Percentiles rank a stretch among this genome's conserved stretches.
Evolutionary conservation across 345 rosid species (phyloP).

Genomic region (Eucalyptus sideroxylon): DNA sequence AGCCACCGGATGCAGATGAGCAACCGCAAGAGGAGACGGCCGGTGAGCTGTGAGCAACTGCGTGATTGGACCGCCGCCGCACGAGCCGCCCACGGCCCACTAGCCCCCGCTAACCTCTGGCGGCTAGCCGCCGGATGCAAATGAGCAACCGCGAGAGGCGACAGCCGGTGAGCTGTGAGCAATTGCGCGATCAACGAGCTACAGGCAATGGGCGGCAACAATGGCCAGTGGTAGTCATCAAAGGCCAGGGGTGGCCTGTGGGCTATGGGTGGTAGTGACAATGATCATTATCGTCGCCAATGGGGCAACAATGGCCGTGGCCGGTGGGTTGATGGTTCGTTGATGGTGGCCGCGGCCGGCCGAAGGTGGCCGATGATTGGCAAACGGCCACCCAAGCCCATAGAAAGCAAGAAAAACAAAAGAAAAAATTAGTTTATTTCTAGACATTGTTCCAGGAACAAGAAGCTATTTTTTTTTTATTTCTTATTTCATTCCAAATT

Average conservation of each 20-base stretch:
- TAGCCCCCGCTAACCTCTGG: rapidly evolving
- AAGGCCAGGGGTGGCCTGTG: too few species aligned
- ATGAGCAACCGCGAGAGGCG: rapidly evolving
- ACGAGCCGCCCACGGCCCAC: too few species aligned
- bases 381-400: rapidly evolving
- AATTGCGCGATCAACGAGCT: too few species aligned
- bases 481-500: too few species aligned
- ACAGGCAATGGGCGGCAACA: too few species aligned
- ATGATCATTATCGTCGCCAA: rapidly evolving
- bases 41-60: too few species aligned
- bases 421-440: too few species aligned
- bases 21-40: rapidly evolving
- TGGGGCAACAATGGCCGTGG: too few species aligned
- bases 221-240: rapidly evolving
- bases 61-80: rapidly evolving
- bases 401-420: too few species aligned
- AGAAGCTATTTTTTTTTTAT: too few species aligned
- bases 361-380: rapidly evolving
- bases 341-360: rapidly evolving
- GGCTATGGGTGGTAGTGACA: rapidly evolving
- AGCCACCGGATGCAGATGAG: rapidly evolving
- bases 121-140: rapidly evolving
- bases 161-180: rapidly evolving
- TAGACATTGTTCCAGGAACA: rapidly evolving
- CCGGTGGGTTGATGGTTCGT: rapidly evolving